Conservation (phyloP, 1,284 basidiomycete species). For the Rhodotorula sp. region DNA sequence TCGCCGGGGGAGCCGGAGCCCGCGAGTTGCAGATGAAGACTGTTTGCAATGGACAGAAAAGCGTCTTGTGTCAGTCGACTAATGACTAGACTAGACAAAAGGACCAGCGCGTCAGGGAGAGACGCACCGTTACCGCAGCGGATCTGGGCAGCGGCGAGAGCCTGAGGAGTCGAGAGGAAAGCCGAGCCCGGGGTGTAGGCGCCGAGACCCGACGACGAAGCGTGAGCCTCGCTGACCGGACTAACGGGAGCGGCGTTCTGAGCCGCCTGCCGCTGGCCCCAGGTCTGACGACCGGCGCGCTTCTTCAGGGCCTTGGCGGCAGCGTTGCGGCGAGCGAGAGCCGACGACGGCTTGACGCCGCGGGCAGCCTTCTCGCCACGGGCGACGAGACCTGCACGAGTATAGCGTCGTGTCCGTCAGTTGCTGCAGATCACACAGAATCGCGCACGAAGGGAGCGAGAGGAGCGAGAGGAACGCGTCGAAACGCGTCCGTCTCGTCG, state of each 20-base stretch:
- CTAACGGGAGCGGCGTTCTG: background rate
- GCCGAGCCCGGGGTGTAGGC: constrained; percentile 19
- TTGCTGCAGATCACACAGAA: background rate
- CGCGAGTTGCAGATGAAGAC: constrained; percentile 18
- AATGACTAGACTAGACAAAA: background rate
- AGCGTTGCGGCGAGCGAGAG: constrained; percentile 24
- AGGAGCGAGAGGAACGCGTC: background rate
- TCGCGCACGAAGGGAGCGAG: background rate
- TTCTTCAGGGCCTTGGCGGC: constrained; percentile 26
- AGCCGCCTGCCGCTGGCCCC: background rate
- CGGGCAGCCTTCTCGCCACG: constrained; percentile 14
- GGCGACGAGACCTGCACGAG: constrained; percentile 15
- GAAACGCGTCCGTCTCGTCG: background rate
- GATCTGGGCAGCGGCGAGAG: constrained; percentile 22
- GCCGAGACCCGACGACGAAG: background rate
- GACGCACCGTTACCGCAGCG: constrained; percentile 28
- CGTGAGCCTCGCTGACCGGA: background rate
- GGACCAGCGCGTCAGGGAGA: background rate
- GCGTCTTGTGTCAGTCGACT: background rate
- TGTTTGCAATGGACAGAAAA: background rate
- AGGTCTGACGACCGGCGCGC: constrained; percentile 13
- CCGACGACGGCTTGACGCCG: constrained; percentile 14
- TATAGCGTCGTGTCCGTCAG: background rate
- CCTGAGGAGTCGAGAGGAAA: constrained; percentile 20
- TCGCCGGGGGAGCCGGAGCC: constrained; percentile 18